Base-by-base conservation (phyloP, 2,329 filamentous ascomycete genomes). In the Onygenales sp. region DNA sequence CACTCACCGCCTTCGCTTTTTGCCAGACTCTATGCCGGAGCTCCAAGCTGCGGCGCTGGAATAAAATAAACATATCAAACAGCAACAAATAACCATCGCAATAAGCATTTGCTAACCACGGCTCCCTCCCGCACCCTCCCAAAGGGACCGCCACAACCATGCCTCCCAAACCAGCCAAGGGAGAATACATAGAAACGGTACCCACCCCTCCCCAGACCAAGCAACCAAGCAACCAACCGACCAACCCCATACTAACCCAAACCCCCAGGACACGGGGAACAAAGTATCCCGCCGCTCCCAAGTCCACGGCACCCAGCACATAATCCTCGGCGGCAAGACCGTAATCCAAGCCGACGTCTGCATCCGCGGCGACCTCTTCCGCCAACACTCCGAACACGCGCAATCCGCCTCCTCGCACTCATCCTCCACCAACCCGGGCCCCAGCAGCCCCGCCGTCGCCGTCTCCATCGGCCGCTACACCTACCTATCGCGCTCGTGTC, bases 121-220 rank as follows among this genome's bases (percentile, higher is more conserved):
- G 36, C 36, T 13, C 9, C 41, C 13, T n/a, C 41, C 41, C 41
- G 8, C 2, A 10, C 13, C 9, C 3, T 27, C 2, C 0, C 46
- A 39, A 38, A 7, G 31, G 14, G 35, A 21, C 17, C 21, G 31
- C 27, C 31, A 13, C 44, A 43, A 53, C 21, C n/a, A 90, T 90
- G 87, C 87, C 87, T 59, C 82, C 85, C 63, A 87, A 91, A 67
- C 77, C 84, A 50, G 78, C 81, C 8, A 95, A 90, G 72, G 89
- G 89, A 72, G 91, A 96, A 72, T 97, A 96, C 69, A 96, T 98
- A 58, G 92, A 96, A 73, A 98, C 93, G 52, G 91, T 95, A 79
- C 58, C 45, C 33, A 44, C 46, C n/a, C 38, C 14, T 47, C 44
- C 5, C 13, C 36, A 36, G 38, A 13, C 13, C 7, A 11, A 17